A percentile compares a stretch with the other conserved stretches of the same genome.
phyloP scores from a whole-genome alignment of 441 rosid species.

The Eutrema salsugineum region DNA sequence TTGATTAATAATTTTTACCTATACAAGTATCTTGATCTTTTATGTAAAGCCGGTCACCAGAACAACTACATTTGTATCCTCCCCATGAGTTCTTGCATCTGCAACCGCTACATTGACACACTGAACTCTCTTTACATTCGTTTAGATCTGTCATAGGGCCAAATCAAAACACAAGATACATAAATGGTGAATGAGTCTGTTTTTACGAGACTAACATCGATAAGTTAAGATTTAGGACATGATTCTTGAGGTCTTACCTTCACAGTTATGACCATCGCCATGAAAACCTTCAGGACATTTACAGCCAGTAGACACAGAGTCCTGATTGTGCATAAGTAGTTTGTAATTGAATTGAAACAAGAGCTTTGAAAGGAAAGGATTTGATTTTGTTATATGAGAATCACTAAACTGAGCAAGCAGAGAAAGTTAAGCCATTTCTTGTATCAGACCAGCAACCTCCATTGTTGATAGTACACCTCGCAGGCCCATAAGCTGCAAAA shows the following conservation, averaged over 20 bases:
- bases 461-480: conserved; percentile 65
- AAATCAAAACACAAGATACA: background rate
- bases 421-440: conserved; percentile 50
- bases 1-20: conserved; percentile 41
- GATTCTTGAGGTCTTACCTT: conserved; percentile 43
- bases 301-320: conserved; percentile 59
- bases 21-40: conserved; percentile 82
- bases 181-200: background rate
- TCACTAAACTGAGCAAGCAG: conserved; percentile 87
- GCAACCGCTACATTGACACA: conserved; percentile 83
- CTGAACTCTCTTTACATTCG: conserved; percentile 65
- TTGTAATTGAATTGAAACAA: background rate
- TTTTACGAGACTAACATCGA: background rate
- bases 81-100: conserved; percentile 84
- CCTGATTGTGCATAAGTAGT: conserved; percentile 38
- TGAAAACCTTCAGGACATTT: conserved; percentile 75
- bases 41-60: conserved; percentile 61
- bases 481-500: conserved; percentile 73
- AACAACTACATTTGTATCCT: conserved; percentile 77
- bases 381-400: background rate
- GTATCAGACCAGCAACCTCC: conserved; percentile 96
- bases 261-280: conserved; percentile 65
- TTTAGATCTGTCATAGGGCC: conserved; percentile 46
- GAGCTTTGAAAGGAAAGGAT: background rate
- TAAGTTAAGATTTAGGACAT: background rate